phyloP scores from a whole-genome alignment of 75 land plant species.

The Ceratopteris richardii region DNA sequence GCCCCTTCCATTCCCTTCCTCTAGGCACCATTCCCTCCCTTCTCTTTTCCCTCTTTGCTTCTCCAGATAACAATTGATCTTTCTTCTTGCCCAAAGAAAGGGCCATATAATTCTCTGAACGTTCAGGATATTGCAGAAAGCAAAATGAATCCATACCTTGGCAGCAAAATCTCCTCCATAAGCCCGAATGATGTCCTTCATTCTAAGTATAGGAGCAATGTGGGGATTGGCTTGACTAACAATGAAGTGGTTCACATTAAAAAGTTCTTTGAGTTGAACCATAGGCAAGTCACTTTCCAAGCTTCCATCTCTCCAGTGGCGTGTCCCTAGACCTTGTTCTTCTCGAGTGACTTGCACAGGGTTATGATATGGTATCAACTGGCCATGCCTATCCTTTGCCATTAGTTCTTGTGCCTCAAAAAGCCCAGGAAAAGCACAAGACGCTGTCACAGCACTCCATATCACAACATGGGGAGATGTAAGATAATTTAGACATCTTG shows the following conservation, averaged over 20 bases:
- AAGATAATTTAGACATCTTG: conserved; percentile 90
- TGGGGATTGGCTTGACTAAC: conserved; percentile 99
- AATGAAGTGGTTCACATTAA: conserved; percentile 98
- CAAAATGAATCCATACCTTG: conserved; percentile 44
- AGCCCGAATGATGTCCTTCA: conserved; percentile 81
- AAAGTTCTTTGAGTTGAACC: conserved; percentile 94
- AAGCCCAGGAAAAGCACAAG: conserved; percentile 98
- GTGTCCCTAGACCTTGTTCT: conserved; percentile 34
- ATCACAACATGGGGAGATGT: conserved; percentile 99
- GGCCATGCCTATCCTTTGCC: conserved; percentile 95
- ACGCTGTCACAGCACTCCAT: conserved; percentile 99
- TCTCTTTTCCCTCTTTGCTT: too few relatives aligned
- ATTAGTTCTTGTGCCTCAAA: conserved; percentile 99
- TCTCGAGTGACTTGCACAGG: conserved; percentile 83
- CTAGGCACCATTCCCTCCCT: too few relatives aligned
- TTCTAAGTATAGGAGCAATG: conserved; percentile 76
- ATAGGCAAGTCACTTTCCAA: conserved; percentile 96
- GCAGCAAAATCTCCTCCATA: conserved; percentile 98
- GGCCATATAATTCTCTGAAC: too few relatives aligned
- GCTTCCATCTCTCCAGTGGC: conserved; percentile 98
- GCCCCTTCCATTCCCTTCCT: too few relatives aligned
- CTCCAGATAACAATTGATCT: too few relatives aligned
- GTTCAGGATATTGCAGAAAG: too few relatives aligned
- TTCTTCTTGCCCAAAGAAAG: too few relatives aligned
- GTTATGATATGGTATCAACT: conserved; percentile 89